Evolutionary conservation across 225 moss, liverwort and hornwort genomes (phyloP).

Genomic region (Anthoceros angustus): DNA sequence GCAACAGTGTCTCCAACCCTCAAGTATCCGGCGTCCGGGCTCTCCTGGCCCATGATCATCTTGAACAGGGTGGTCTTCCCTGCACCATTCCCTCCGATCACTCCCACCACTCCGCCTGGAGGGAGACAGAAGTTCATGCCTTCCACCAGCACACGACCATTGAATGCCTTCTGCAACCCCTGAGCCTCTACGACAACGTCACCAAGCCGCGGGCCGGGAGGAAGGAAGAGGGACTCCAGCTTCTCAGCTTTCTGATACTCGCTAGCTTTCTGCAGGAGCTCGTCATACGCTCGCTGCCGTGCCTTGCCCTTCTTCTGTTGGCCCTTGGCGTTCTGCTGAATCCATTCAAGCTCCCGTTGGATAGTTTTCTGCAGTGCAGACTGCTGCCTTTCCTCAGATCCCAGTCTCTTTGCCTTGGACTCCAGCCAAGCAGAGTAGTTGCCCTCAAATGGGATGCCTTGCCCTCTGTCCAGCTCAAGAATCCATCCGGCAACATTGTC

Average conservation of each 20-base stretch:
- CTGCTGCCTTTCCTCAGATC: conserved; percentile 75
- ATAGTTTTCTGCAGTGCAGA: conserved; percentile 75
- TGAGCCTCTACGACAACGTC: conserved; percentile 85
- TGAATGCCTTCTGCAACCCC: conserved; percentile 72
- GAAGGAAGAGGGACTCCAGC: conserved; percentile 88
- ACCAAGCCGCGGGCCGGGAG: conserved; percentile 93
- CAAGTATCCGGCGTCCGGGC: conserved; percentile 51
- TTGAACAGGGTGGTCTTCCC: conserved; percentile 95
- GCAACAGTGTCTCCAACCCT: conserved; percentile 87
- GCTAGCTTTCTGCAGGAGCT: conserved; percentile 60
- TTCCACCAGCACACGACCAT: conserved; percentile 61
- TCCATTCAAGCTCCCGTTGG: conserved; percentile 86
- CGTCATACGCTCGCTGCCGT: conserved; percentile 81
- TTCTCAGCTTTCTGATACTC: conserved; percentile 83
- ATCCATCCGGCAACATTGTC: conserved; percentile 98
- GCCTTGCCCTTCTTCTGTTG: conserved; percentile 99
- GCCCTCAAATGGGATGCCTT: conserved; percentile 90
- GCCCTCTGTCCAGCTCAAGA: conserved; percentile 85
- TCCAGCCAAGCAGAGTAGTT: conserved; percentile 95
- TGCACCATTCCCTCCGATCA: conserved; percentile 91
- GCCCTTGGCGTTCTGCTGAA: conserved; percentile 83
- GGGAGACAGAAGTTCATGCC: conserved; percentile 79
- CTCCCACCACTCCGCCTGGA: conserved; percentile 90
- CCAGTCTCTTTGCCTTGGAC: conserved; percentile 70
- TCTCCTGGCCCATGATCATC: conserved; percentile 95